Percentiles rank a stretch among this genome's conserved stretches.
Evolutionary conservation across 2,329 filamentous ascomycete species (phyloP).

Genomic region (Colletotrichum sublineola): DNA sequence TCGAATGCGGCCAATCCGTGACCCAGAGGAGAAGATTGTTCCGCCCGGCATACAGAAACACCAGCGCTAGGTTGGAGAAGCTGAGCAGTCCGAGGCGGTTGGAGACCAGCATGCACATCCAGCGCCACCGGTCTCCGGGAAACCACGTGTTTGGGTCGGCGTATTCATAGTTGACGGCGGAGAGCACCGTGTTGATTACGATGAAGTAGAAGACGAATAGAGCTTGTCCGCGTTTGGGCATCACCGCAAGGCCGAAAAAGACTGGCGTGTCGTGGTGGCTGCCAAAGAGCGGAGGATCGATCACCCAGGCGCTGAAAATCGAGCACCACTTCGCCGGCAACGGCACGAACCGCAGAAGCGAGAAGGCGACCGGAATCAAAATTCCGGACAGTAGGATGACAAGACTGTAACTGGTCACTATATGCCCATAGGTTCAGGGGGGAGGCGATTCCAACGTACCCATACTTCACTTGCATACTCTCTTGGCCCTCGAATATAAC

Average conservation of each 20-base stretch:
- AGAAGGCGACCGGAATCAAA: constrained; percentile 48
- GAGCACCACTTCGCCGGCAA: constrained; percentile 41
- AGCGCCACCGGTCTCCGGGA: not conserved
- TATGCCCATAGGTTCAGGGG: not conserved
- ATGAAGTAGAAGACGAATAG: constrained; percentile 58
- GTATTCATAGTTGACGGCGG: constrained; percentile 47
- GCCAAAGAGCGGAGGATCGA: constrained; percentile 46
- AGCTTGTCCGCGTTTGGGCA: constrained; percentile 47
- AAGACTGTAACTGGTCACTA: constrained; percentile 38
- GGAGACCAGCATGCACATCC: constrained; percentile 8
- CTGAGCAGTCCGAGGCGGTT: constrained; percentile 53
- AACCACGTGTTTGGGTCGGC: constrained; percentile 46
- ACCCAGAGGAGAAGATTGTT: constrained; percentile 59
- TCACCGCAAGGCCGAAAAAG: constrained; percentile 41
- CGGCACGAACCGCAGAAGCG: constrained; percentile 50
- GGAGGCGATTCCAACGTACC: not conserved
- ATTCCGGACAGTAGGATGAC: constrained; percentile 45
- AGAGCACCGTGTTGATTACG: constrained; percentile 53
- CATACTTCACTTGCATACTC: not conserved
- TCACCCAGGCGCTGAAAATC: constrained; percentile 44
- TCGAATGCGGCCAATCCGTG: constrained; percentile 59
- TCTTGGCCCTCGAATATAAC: constrained; percentile 5
- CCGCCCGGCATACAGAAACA: constrained; percentile 54
- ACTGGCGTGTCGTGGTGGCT: constrained; percentile 43
- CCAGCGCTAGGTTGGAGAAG: constrained; percentile 50